Conservation (phyloP, 2,329 filamentous ascomycete genomes). For the Ampelomyces quisqualis region DNA sequence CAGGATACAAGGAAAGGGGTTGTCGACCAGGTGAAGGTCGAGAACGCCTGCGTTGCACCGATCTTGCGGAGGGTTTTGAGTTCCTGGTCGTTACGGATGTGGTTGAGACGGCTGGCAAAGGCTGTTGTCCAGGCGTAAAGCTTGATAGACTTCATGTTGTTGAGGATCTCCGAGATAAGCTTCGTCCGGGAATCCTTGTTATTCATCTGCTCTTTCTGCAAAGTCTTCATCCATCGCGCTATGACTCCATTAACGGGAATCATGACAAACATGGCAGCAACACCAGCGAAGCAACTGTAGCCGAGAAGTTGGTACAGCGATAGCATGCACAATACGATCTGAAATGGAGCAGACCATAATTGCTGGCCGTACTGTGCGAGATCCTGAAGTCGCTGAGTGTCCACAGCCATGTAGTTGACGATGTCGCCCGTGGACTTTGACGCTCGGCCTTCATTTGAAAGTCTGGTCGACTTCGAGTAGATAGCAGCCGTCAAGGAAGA, state of each 20-base stretch:
- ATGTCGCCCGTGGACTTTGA: conserved; percentile 94
- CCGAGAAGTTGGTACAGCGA: conserved; percentile 96
- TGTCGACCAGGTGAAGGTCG: conserved; percentile 97
- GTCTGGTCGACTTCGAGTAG: conserved; percentile 83
- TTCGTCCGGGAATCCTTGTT: conserved; percentile 95
- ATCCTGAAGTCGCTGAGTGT: conserved; percentile 92
- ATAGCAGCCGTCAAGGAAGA: conserved; percentile 85
- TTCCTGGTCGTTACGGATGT: conserved; percentile 93
- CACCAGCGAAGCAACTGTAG: conserved; percentile 90
- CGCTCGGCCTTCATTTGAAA: conserved; percentile 90
- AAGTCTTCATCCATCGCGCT: conserved; percentile 85
- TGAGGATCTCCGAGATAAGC: conserved; percentile 94
- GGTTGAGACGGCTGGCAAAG: conserved; percentile 96
- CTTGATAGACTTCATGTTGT: conserved; percentile 99
- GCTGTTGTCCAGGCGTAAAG: conserved; percentile 96
- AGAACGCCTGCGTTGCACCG: conserved; percentile 86
- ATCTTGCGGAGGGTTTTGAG: conserved; percentile 95
- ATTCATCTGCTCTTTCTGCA: conserved; percentile 98
- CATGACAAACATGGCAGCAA: conserved; percentile 95
- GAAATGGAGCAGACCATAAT: conserved; percentile 94
- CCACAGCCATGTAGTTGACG: conserved; percentile 99
- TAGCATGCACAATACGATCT: conserved; percentile 92
- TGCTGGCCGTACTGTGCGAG: conserved; percentile 94
- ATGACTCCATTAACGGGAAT: conserved; percentile 93
- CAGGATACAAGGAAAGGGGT: conserved; percentile 98